Conservation (phyloP, 345 rosid genomes). For the Erysimum cheiranthoides region DNA sequence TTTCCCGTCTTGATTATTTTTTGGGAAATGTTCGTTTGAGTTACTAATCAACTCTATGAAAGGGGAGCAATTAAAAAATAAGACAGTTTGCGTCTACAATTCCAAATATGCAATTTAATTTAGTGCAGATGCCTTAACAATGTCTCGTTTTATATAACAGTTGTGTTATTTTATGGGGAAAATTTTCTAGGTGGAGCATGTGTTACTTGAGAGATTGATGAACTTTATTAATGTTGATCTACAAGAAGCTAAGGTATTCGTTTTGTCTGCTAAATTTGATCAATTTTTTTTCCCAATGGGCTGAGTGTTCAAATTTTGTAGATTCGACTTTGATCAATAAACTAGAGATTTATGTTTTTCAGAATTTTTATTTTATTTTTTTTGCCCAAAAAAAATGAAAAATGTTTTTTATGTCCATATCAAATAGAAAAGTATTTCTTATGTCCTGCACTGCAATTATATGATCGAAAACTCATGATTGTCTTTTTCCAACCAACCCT, state of each 20-base stretch:
- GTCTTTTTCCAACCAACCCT: slow-evolving; percentile 13
- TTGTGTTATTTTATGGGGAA: slow-evolving; percentile 4
- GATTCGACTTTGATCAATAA: slow-evolving; percentile 19
- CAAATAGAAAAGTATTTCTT: background rate
- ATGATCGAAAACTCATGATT: background rate
- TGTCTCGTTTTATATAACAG: slow-evolving; percentile 20
- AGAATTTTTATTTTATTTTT: too few species aligned
- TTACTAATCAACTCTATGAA: slow-evolving; percentile 5
- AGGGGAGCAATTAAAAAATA: background rate
- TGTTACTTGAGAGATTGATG: slow-evolving; percentile 71
- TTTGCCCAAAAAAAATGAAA: too few species aligned
- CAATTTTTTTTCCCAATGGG: background rate
- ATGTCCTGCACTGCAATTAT: background rate
- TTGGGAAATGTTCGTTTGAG: background rate
- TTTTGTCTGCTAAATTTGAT: slow-evolving; percentile 19
- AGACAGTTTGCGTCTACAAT: background rate
- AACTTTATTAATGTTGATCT: slow-evolving; percentile 72
- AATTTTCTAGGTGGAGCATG: slow-evolving; percentile 74
- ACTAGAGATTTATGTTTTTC: background rate
- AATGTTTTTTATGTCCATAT: background rate
- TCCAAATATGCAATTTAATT: background rate
- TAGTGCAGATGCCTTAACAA: background rate
- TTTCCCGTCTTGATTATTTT: slow-evolving; percentile 1
- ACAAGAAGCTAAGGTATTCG: slow-evolving; percentile 75
- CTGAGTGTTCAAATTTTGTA: slow-evolving; percentile 5